Evolutionary conservation across 2,329 filamentous ascomycete genomes (phyloP), one percentile per base, ranked within the genome.

Genomic region (Dactylonectria estremocensis): DNA sequence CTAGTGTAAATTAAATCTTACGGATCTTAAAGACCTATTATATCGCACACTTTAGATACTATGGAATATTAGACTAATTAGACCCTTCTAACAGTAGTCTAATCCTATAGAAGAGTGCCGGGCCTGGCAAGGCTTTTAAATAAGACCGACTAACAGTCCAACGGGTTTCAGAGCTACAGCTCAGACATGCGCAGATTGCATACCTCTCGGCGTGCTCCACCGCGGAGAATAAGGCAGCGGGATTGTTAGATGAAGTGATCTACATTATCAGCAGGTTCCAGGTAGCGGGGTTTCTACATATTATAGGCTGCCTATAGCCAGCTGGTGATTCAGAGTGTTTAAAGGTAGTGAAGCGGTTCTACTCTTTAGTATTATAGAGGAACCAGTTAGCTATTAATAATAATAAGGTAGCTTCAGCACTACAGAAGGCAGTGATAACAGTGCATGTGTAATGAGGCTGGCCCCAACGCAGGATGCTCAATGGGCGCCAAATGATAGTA

Each of bases 181-280:
- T 71, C 16, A 40, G 20, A 20, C 43, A 64, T 43, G 75, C 73
- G 7, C 67, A 65, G 31, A 57, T 82, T 5, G 79, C 79, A 1
- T 82, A 79, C 67, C 76, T 83, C 1, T 82, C 80, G 2, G 80
- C 80, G 1, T 82, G 80, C 67, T 81, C 77, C 14, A 80, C 80
- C 1, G 79, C 78, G 2, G 68, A 79, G 58, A 77, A 76, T 45
- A 67, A 66, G 14, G 69, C 69, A 0, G n/a, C n/a, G n/a, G n/a
- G n/a, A n/a, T n/a, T n/a, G n/a, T n/a, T n/a, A n/a, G n/a, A n/a
- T n/a, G n/a, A 83, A 67, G 76, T 68, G 7, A 75, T 82, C 22
- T 78, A 82, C 60, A 66, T 80, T 8, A 79, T 74, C 7, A 78
- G 76, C 48, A 77, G 69, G 7, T 82, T 82, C 61, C 80, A 82